Conservation (phyloP, 2,329 filamentous ascomycete genomes). For the Aspergillus aculeatus region DNA sequence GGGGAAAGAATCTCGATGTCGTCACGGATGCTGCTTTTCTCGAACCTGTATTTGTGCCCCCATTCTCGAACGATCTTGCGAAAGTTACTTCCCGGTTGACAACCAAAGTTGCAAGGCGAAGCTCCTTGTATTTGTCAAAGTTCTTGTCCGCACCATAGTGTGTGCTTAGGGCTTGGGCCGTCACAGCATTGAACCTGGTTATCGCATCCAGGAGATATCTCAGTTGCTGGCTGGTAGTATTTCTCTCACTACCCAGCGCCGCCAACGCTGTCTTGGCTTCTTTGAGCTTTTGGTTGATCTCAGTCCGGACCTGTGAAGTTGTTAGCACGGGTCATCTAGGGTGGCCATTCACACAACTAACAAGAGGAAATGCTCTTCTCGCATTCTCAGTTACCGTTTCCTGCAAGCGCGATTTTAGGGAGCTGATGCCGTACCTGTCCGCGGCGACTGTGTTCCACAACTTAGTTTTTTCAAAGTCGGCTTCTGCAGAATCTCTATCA, state of each 20-base stretch:
- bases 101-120: conserved; percentile 37
- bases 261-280: conserved; percentile 27
- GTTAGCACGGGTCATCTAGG: not conserved
- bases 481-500: conserved; percentile 34
- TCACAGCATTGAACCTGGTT: conserved; percentile 39
- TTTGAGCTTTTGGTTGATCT: conserved; percentile 37
- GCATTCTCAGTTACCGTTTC: conserved; percentile 45
- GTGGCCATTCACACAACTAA: conserved; percentile 13
- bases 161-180: conserved; percentile 33
- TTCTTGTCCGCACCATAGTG: conserved; percentile 37
- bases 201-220: conserved; percentile 40
- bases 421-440: conserved; percentile 43
- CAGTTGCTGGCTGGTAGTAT: conserved; percentile 32
- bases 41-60: conserved; percentile 18
- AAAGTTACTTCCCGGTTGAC: conserved; percentile 28
- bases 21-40: not conserved
- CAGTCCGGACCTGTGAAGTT: conserved; percentile 24
- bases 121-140: conserved; percentile 32
- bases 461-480: conserved; percentile 32
- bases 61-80: conserved; percentile 20
- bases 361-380: conserved; percentile 48
- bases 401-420: conserved; percentile 42
- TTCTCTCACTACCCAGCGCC: conserved; percentile 35
- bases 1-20: not conserved
- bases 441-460: conserved; percentile 40